These are phyloP conservation scores for Sugiyamaella marilandica DNA, from an alignment of 805 yeast species.

Conservation along the genomic window DNA sequence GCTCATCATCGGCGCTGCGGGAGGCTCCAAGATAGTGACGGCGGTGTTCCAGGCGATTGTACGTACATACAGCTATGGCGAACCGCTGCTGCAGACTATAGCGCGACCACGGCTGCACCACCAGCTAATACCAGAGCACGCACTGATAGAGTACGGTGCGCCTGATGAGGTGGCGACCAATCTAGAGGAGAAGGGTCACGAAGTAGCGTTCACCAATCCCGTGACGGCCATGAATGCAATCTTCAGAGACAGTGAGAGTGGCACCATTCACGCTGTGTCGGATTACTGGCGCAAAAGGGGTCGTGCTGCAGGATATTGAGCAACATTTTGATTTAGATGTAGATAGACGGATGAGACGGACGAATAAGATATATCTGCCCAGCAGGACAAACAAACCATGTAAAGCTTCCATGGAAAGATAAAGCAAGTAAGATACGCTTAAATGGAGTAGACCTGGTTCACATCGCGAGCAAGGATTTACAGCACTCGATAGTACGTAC, in stretches of 20 bases:
- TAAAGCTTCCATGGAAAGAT: too few species aligned
- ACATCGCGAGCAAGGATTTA: too few species aligned
- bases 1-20: constrained; percentile 84
- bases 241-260: constrained; percentile 32
- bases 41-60: constrained; percentile 77
- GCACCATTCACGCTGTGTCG: constrained; percentile 65
- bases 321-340: too few species aligned
- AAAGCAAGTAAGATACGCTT: too few species aligned
- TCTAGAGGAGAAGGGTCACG: constrained; percentile 48
- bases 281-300: constrained; percentile 91
- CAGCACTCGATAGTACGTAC: too few species aligned
- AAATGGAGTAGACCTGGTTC: too few species aligned
- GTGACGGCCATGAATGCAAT: constrained; percentile 59
- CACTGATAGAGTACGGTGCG: constrained; percentile 56
- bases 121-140: constrained; percentile 71
- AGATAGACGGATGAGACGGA: too few species aligned
- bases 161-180: constrained; percentile 31
- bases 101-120: constrained; percentile 85
- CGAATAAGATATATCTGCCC: too few species aligned
- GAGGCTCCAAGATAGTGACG: constrained; percentile 84
- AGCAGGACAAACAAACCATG: too few species aligned
- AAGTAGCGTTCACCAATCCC: constrained; percentile 39
- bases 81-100: constrained; percentile 61
- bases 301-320: constrained; percentile 57
- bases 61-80: constrained; percentile 53